Conservation (phyloP, 106 monocot genomes). For the Agapanthus africanus region DNA sequence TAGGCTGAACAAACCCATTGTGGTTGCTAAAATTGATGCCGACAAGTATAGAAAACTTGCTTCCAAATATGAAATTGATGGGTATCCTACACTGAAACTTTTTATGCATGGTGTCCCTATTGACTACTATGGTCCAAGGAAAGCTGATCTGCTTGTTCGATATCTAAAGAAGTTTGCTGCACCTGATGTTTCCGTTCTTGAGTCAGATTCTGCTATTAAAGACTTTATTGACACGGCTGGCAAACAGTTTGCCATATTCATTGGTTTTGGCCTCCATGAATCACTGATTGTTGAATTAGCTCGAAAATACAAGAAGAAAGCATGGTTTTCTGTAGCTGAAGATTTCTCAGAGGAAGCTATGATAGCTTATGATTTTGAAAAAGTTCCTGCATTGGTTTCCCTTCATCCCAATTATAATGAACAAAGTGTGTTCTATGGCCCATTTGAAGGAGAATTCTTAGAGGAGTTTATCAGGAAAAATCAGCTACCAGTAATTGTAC, state of each 20-base stretch:
- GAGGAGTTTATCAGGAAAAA: conserved; percentile 83
- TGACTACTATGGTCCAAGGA: conserved; percentile 84
- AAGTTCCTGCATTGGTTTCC: conserved; percentile 76
- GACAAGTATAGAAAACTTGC: conserved; percentile 79
- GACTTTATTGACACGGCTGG: conserved; percentile 72
- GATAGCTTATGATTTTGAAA: conserved; percentile 91
- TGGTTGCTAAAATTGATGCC: conserved; percentile 83
- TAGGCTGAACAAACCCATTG: conserved; percentile 44
- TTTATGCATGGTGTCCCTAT: conserved; percentile 83
- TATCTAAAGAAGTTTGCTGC: conserved; percentile 78
- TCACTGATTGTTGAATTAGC: conserved; percentile 51
- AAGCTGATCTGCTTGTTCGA: conserved; percentile 64
- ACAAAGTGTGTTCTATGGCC: conserved; percentile 88
- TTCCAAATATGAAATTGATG: conserved; percentile 84
- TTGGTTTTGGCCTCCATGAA: conserved; percentile 85
- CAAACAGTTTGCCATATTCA: conserved; percentile 73
- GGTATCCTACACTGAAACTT: conserved; percentile 82
- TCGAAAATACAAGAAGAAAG: conserved; percentile 70
- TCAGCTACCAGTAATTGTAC: conserved; percentile 63
- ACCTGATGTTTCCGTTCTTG: conserved; percentile 71
- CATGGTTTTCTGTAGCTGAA: conserved; percentile 87
- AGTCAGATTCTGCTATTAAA: conserved; percentile 56
- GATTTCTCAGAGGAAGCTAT: conserved; percentile 90
- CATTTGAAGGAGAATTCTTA: conserved; percentile 88
- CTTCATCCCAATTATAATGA: conserved; percentile 76